Conservation (phyloP, 139 green algal genomes). For the Yamagishiella unicocca region DNA sequence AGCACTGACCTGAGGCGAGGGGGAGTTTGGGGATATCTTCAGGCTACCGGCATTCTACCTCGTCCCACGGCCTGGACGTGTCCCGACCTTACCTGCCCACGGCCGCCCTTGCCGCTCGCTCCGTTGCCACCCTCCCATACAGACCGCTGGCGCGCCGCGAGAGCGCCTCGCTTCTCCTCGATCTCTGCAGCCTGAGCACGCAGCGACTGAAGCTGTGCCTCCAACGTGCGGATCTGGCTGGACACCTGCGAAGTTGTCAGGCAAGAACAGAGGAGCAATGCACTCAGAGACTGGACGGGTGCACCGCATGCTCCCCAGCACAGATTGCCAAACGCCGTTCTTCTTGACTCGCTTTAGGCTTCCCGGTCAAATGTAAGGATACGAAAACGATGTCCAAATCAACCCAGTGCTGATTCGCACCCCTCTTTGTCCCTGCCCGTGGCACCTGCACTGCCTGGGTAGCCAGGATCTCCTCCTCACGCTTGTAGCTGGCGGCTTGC, state of each 20-base stretch:
- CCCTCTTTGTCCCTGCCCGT: neutral
- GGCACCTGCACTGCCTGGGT: constrained; percentile 42
- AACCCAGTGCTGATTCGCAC: too few species aligned
- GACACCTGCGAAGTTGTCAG: constrained; percentile 40
- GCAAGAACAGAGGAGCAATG: too few species aligned
- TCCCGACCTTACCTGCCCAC: neutral
- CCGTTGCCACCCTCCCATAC: constrained; percentile 33
- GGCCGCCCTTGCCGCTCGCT: constrained; percentile 14
- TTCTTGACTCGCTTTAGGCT: too few species aligned
- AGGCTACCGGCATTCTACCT: neutral
- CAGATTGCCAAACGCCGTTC: too few species aligned
- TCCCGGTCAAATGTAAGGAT: too few species aligned
- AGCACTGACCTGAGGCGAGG: neutral
- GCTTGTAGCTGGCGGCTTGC: constrained; percentile 47
- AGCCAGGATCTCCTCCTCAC: constrained; percentile 62
- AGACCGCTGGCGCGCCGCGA: constrained; percentile 45
- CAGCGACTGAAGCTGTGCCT: constrained; percentile 66
- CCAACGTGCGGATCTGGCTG: constrained; percentile 61
- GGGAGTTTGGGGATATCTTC: neutral
- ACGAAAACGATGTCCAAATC: too few species aligned
- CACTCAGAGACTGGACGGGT: too few species aligned
- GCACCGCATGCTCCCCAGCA: too few species aligned
- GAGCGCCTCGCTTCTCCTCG: constrained; percentile 56
- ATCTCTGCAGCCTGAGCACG: constrained; percentile 59
- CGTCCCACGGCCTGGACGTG: too few species aligned